phyloP scores from a whole-genome alignment of 768 basidiomycete species.

The Pleurotus ostreatus region DNA sequence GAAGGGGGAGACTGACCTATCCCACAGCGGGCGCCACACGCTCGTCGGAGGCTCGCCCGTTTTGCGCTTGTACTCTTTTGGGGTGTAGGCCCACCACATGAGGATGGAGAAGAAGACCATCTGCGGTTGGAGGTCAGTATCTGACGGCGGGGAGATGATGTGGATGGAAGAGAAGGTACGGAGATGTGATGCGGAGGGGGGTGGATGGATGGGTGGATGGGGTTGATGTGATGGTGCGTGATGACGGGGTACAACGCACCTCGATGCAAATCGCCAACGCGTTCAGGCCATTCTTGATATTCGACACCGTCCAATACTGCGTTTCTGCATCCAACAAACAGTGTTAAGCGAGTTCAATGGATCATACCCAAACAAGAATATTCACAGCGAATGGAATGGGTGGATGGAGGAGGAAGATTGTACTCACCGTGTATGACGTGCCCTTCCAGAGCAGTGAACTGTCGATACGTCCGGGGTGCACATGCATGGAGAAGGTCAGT shows the following conservation, averaged over 20 bases:
- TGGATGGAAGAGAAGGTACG: no score
- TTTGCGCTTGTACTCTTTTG: constrained; percentile 57
- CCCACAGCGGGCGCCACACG: constrained; percentile 70
- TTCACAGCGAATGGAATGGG: no score
- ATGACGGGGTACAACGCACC: constrained; percentile 32
- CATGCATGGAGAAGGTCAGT: not conserved
- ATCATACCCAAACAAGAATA: no score
- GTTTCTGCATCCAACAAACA: constrained; percentile 40
- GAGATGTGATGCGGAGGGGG: not conserved
- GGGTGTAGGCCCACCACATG: constrained; percentile 84
- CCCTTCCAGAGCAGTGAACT: constrained; percentile 67
- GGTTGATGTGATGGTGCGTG: not conserved
- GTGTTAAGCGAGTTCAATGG: not conserved
- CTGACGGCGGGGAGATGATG: not conserved
- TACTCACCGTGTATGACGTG: constrained; percentile 59
- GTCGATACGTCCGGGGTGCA: not conserved
- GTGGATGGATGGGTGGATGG: no score
- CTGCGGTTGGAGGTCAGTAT: constrained; percentile 27
- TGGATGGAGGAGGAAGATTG: no score
- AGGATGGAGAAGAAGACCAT: constrained; percentile 78
- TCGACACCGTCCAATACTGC: constrained; percentile 76
- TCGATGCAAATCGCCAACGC: constrained; percentile 83
- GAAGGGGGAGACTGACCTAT: constrained; percentile 34
- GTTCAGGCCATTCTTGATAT: constrained; percentile 80
- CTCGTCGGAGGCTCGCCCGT: constrained; percentile 43